phyloP scores from a whole-genome alignment of 2,329 filamentous ascomycete genomes.

The Ceratocystis smalleyi region DNA sequence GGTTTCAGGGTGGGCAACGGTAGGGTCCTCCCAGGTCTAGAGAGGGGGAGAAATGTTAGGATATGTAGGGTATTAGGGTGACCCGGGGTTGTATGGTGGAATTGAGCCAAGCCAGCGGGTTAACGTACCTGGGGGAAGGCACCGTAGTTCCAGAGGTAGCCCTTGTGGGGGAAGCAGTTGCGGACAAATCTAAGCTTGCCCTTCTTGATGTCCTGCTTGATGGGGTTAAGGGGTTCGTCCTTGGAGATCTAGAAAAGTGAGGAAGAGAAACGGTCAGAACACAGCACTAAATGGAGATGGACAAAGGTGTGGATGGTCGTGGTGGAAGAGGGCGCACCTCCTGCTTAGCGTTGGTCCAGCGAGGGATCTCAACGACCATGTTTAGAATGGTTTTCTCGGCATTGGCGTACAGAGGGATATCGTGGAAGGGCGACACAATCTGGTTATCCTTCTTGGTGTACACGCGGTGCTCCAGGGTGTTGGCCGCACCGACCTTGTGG shows the following conservation, averaged over 20 bases:
- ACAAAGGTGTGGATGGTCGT: background rate
- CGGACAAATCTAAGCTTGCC: slow-evolving; percentile 98
- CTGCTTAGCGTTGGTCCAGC: slow-evolving; percentile 99
- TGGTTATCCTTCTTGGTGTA: slow-evolving; percentile 97
- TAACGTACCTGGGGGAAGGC: slow-evolving; percentile 81
- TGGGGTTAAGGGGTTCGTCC: slow-evolving; percentile 94
- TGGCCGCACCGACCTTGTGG: slow-evolving; percentile 75
- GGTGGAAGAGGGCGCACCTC: slow-evolving; percentile 50
- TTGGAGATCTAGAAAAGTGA: slow-evolving; percentile 65
- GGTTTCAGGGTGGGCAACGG: slow-evolving; percentile 89
- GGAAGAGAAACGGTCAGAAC: background rate
- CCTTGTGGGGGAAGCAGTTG: slow-evolving; percentile 99
- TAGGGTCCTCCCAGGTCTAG: slow-evolving; percentile 98
- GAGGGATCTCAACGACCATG: slow-evolving; percentile 98
- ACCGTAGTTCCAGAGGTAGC: slow-evolving; percentile 99
- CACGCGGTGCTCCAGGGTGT: slow-evolving; percentile 94
- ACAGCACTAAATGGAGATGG: background rate
- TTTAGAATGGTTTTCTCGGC: slow-evolving; percentile 89
- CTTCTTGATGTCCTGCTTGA: slow-evolving; percentile 99
- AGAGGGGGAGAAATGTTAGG: background rate
- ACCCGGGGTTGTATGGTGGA: slow-evolving; percentile 1
- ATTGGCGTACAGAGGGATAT: slow-evolving; percentile 96
- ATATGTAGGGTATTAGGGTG: background rate
- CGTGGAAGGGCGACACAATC: slow-evolving; percentile 90
- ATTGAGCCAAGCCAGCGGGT: background rate